Evolutionary conservation across 495 filamentous ascomycete species (phyloP), one percentile per base, ranked within the genome.

Genomic region (Stereocaulon alpinum): DNA sequence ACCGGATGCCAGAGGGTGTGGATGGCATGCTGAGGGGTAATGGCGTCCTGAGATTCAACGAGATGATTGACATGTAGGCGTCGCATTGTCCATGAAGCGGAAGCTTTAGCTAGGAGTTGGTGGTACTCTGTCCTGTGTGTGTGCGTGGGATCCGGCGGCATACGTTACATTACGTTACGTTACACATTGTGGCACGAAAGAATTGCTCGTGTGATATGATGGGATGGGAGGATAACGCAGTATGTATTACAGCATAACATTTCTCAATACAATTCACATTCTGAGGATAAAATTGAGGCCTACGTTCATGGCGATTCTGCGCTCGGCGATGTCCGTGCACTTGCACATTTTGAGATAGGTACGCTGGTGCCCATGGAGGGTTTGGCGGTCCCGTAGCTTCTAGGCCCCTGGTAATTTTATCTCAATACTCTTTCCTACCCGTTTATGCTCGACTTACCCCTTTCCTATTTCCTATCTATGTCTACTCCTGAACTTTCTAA

Each of bases 31-130:
- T 97, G 63, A 88, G 81, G 73, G 81, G 80, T 48, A 88, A 95
- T 66, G 93, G 91, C 4, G 84, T 97, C 54, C 73, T 98, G 66
- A 77, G 85, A 69, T 98, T 98, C 69, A 91, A 92, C 70, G 91
- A 95, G 71, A 89, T 82, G 66, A 91, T 98, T 72, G 91, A 96
- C 63, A 92, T 96, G 79, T 98, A 43, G 40, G 58, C 40, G 30
- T 56, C 30, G 20, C 42, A 15, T 4, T 44, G 40, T 20, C 17
- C 17, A 4, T n/a, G 12, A 27, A 14, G 9, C 15, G 22, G 34
- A 40, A 11, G 40, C 3, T 43, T 41, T 22, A 42, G 52, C 37
- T 22, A 41, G 52, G 52, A 30, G 52, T 43, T 55, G 52, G 52
- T 4, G 32, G 52, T 14, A n/a, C n/a, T 55, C 12, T 41, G 11